Percentiles rank a stretch among this genome's conserved stretches.
Conservation (phyloP, 768 basidiomycete species). For the Mycena metata region DNA sequence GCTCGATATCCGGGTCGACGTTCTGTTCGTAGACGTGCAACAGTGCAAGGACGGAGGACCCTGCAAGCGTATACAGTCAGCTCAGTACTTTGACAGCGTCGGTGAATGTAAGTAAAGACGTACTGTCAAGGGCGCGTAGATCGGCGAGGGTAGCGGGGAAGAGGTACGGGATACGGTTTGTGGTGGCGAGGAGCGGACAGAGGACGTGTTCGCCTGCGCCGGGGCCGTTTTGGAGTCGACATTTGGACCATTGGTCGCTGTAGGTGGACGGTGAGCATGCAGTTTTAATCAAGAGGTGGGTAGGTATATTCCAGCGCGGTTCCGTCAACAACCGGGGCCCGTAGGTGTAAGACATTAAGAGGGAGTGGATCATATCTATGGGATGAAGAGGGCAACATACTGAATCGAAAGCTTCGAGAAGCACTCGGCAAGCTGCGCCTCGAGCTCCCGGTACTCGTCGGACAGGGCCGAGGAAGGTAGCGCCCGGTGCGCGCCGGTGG, state of each 20-base stretch:
- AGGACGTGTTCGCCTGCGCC: constrained; percentile 16
- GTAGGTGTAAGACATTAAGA: too few species aligned
- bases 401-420: constrained; percentile 29
- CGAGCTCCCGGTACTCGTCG: constrained; percentile 23
- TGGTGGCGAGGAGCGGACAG: constrained; percentile 26
- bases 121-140: constrained; percentile 24
- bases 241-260: constrained; percentile 33
- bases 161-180: constrained; percentile 22
- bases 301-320: too few species aligned
- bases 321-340: too few species aligned
- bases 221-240: constrained; percentile 28
- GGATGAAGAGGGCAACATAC: constrained; percentile 9
- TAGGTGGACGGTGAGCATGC: not conserved
- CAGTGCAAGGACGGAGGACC: constrained; percentile 20
- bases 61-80: not conserved
- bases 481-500: constrained; percentile 1
- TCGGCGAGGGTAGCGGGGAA: constrained; percentile 27
- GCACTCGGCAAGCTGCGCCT: constrained; percentile 22
- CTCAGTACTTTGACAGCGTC: not conserved
- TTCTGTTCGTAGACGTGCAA: constrained; percentile 26
- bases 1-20: constrained; percentile 15
- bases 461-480: constrained; percentile 12
- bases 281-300: too few species aligned
- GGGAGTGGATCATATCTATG: too few species aligned
- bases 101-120: not conserved